A percentile compares a stretch with the other conserved stretches of the same genome.
Evolutionary conservation across 1,284 basidiomycete genomes (phyloP).

Genomic region (Ceraceosorus guamensis): DNA sequence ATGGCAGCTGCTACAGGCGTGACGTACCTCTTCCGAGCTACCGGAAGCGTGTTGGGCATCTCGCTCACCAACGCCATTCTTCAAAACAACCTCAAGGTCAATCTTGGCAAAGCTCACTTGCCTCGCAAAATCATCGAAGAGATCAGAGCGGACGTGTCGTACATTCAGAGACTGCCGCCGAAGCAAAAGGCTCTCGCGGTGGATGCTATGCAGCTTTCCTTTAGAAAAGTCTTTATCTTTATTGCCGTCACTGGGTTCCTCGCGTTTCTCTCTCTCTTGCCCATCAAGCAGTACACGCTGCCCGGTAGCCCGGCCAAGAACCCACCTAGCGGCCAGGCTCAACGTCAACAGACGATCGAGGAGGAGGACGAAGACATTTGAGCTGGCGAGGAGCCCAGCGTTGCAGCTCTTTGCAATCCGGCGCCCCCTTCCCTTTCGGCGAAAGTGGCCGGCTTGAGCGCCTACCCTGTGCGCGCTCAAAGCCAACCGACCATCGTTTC

Average conservation of each 20-base stretch:
- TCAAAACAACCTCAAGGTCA: slow-evolving; percentile 46
- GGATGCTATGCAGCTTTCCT: slow-evolving; percentile 45
- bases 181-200: slow-evolving; percentile 35
- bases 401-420: no score
- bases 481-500: no score
- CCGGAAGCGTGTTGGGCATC: slow-evolving; percentile 49
- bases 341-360: slow-evolving; percentile 25
- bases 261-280: slow-evolving; percentile 44
- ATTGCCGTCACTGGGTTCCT: slow-evolving; percentile 39
- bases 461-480: no score
- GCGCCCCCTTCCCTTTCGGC: no score
- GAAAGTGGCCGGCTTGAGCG: no score
- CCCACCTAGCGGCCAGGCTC: slow-evolving; percentile 16
- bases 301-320: slow-evolving; percentile 33
- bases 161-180: slow-evolving; percentile 31
- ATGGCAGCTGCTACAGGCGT: slow-evolving; percentile 49
- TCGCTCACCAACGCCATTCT: slow-evolving; percentile 48
- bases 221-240: slow-evolving; percentile 48
- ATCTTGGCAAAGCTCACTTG: slow-evolving; percentile 35
- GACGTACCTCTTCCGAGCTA: slow-evolving; percentile 50
- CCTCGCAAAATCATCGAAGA: slow-evolving; percentile 37
- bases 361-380: slow-evolving; percentile 21
- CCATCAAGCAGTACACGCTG: slow-evolving; percentile 46
- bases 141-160: slow-evolving; percentile 45
- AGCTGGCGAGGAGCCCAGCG: no score